These are phyloP conservation scores for Neopestalotiopsis rosae DNA, from an alignment of 2,329 filamentous ascomycete genomes.

Conservation along the genomic window DNA sequence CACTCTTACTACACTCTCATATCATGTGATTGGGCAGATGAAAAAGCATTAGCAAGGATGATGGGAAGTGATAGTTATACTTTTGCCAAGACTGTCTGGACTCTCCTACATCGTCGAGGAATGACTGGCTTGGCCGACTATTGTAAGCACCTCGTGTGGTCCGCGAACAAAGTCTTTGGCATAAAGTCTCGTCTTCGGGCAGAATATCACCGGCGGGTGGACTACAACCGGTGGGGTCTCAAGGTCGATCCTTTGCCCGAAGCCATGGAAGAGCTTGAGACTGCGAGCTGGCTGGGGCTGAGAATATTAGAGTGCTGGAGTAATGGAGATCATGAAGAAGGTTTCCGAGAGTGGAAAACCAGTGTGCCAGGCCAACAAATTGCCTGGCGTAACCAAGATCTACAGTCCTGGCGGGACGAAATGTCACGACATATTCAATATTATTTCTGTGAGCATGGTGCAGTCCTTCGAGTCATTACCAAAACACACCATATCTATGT, in stretches of 20 bases:
- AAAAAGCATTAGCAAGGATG: neutral
- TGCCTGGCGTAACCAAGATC: neutral
- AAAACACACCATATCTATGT: neutral
- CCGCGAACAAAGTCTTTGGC: neutral
- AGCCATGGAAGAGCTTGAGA: neutral
- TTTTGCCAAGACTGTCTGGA: conserved; percentile 21
- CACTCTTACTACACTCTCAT: neutral
- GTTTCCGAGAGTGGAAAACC: neutral
- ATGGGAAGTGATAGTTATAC: neutral
- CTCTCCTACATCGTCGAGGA: conserved; percentile 12
- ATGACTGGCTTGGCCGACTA: conserved; percentile 22
- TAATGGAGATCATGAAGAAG: neutral
- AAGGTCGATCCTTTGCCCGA: neutral
- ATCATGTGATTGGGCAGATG: neutral
- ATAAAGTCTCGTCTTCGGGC: neutral
- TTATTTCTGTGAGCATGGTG: neutral
- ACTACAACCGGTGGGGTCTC: neutral
- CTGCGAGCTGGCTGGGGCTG: neutral
- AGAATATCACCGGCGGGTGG: neutral
- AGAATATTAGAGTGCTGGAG: neutral
- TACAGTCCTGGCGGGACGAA: neutral
- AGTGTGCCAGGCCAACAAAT: neutral
- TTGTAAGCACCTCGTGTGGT: conserved; percentile 8
- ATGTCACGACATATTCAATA: neutral
- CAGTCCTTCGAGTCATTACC: neutral